Evolutionary conservation across 345 rosid genomes (phyloP).

Genomic region (Salix dunnii): DNA sequence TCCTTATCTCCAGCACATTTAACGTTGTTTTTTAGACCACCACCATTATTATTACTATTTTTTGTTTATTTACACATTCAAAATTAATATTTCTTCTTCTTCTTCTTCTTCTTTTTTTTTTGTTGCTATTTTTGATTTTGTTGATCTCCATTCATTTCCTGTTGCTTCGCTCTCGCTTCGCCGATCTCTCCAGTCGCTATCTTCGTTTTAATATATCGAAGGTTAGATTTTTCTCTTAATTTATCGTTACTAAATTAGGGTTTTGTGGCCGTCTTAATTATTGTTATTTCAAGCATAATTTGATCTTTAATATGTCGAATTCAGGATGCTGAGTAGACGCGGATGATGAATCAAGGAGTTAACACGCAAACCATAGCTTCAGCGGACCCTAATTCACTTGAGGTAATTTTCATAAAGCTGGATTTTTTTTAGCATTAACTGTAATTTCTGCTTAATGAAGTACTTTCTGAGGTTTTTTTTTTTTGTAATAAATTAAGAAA

Average conservation of each 20-base stretch:
- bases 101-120: neutral
- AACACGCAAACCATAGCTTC: constrained; percentile 55
- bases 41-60: neutral
- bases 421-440: neutral
- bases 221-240: constrained; percentile 5
- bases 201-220: neutral
- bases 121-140: neutral
- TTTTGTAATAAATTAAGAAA: neutral
- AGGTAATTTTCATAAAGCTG: constrained; percentile 39
- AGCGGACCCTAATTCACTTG: constrained; percentile 56
- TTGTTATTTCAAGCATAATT: neutral
- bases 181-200: constrained; percentile 9
- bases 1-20: neutral
- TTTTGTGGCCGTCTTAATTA: constrained; percentile 11
- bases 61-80: neutral
- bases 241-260: constrained; percentile 20
- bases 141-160: constrained; percentile 15
- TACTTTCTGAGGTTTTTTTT: neutral
- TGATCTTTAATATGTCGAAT: constrained; percentile 1
- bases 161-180: neutral
- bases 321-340: constrained; percentile 51
- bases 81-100: neutral
- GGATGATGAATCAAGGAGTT: constrained; percentile 73
- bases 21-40: neutral
- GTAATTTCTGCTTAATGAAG: neutral